phyloP scores from a whole-genome alignment of 2,329 filamentous ascomycete genomes.

The Penicillium sp. region DNA sequence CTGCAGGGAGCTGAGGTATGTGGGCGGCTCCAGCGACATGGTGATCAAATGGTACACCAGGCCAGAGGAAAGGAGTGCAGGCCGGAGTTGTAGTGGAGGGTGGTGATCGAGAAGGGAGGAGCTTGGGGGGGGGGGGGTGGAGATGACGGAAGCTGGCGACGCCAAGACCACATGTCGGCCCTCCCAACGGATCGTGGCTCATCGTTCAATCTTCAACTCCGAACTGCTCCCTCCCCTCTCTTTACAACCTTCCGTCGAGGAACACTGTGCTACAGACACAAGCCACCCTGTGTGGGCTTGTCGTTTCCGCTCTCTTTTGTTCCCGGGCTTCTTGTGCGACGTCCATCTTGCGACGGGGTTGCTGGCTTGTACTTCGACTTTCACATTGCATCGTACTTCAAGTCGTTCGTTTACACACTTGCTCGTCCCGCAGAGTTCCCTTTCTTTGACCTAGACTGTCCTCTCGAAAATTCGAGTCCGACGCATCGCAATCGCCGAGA shows the following conservation, averaged over 20 bases:
- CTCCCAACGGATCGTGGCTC: slow-evolving; percentile 24
- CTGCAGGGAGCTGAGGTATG: slow-evolving; percentile 85
- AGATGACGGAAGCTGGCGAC: slow-evolving; percentile 35
- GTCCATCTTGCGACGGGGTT: slow-evolving; percentile 22
- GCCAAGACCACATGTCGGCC: slow-evolving; percentile 33
- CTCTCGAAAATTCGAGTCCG: neutral
- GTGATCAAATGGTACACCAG: slow-evolving; percentile 25
- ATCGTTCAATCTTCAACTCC: slow-evolving; percentile 24
- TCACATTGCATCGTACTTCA: slow-evolving; percentile 8
- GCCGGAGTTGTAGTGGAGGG: slow-evolving; percentile 17
- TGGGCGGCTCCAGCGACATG: slow-evolving; percentile 92
- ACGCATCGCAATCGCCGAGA: neutral
- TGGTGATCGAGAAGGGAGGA: slow-evolving; percentile 26
- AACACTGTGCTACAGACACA: neutral
- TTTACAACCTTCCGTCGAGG: neutral
- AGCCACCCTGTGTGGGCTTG: neutral
- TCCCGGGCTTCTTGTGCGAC: slow-evolving; percentile 14
- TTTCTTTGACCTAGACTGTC: neutral
- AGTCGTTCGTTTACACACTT: slow-evolving; percentile 17
- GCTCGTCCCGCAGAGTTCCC: neutral
- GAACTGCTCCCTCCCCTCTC: slow-evolving; percentile 11
- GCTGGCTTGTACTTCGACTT: slow-evolving; percentile 21
- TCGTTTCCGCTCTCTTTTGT: slow-evolving; percentile 6
- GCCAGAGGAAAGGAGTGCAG: slow-evolving; percentile 17
- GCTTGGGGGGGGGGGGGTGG: slow-evolving; percentile 27